Percentiles rank a stretch among this genome's conserved stretches.
Evolutionary conservation across 2,329 filamentous ascomycete species (phyloP).

Genomic region (Colletotrichum orchidophilum): DNA sequence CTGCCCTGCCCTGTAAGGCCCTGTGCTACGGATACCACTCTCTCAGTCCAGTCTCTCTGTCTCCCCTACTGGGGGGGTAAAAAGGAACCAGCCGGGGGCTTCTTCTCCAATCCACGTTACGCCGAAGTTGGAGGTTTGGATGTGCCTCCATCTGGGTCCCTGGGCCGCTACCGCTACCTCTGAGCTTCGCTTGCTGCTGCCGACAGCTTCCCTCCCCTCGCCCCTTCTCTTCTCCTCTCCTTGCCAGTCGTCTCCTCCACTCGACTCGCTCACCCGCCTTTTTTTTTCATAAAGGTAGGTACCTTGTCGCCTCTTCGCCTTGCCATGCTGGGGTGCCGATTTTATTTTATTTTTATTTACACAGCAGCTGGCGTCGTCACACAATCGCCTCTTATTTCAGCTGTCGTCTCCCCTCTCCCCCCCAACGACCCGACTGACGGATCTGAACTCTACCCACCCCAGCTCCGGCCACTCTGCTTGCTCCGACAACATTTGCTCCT

Average conservation of each 20-base stretch:
- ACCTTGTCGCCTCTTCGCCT: constrained; percentile 26
- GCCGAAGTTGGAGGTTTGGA: background rate
- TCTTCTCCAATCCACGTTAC: background rate
- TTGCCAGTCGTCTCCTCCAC: constrained; percentile 1
- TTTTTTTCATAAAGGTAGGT: constrained; percentile 8
- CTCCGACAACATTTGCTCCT: constrained; percentile 11
- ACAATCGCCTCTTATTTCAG: constrained; percentile 32
- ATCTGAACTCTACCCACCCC: constrained; percentile 6
- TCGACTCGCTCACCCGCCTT: background rate
- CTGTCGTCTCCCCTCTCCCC: constrained; percentile 16
- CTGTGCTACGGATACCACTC: background rate
- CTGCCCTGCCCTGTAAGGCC: background rate
- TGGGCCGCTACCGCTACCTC: background rate
- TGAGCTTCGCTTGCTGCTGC: constrained; percentile 22
- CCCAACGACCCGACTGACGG: background rate
- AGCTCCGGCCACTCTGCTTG: constrained; percentile 26
- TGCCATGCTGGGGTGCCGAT: background rate
- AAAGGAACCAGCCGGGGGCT: background rate
- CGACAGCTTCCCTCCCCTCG: constrained; percentile 13
- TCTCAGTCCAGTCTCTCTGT: background rate
- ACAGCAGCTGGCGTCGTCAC: constrained; percentile 18
- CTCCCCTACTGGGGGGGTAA: background rate
- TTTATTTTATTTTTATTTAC: background rate
- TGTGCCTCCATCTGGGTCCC: background rate
- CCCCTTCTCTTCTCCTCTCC: constrained; percentile 31